These are phyloP conservation scores for Colletotrichum higginsianum DNA, from an alignment of 2,329 filamentous ascomycete genomes.

Conservation along the genomic window DNA sequence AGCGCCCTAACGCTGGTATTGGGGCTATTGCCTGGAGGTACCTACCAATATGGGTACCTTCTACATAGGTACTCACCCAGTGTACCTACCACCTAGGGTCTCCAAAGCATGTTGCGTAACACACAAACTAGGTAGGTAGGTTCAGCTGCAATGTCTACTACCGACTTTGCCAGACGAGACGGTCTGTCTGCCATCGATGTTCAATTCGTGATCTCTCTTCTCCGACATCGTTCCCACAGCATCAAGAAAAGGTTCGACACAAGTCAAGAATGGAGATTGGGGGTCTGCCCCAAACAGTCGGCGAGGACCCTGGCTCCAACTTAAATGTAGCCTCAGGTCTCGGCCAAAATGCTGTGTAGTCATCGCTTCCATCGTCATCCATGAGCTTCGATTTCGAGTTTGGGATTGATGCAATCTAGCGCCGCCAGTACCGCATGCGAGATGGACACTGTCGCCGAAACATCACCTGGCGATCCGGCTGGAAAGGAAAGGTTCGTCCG, in stretches of 20 bases:
- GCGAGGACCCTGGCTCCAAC: conserved; percentile 25
- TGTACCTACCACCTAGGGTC: no score
- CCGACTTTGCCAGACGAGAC: background rate
- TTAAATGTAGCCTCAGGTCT: conserved; percentile 25
- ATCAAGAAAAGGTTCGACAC: background rate
- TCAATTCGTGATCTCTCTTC: no score
- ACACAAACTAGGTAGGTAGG: no score
- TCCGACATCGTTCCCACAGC: background rate
- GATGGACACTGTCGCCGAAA: background rate
- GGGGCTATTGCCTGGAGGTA: background rate
- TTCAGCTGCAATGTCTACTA: background rate
- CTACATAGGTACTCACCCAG: no score
- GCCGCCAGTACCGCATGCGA: conserved; percentile 3
- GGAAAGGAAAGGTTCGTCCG: background rate
- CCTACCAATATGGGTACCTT: background rate
- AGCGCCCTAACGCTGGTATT: no score
- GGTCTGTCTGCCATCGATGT: background rate
- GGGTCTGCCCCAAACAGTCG: conserved; percentile 8
- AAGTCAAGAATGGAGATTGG: background rate
- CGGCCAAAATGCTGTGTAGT: background rate
- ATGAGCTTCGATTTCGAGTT: conserved; percentile 26
- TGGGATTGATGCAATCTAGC: background rate
- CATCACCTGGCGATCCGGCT: background rate
- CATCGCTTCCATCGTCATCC: conserved; percentile 35
- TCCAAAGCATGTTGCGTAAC: no score